Evolutionary conservation across 768 basidiomycete genomes (phyloP), one percentile per base, ranked within the genome.

Genomic region (Pisolithus sp.): DNA sequence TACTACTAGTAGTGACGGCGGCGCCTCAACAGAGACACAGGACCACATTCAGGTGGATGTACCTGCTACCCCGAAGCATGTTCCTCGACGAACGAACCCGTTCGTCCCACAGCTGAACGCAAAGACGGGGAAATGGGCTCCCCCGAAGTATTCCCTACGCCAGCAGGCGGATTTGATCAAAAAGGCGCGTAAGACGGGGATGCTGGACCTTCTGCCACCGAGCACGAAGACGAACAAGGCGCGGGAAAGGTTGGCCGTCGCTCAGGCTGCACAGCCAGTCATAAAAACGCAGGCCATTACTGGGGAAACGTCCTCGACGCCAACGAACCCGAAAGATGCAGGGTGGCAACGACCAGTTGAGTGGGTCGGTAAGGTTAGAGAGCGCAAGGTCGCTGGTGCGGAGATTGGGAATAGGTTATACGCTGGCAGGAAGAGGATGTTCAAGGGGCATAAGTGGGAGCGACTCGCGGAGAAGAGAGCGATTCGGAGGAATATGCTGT

Each of bases 381-480:
- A 68, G 50, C 76, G 73, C 63, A 64, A 62, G 38, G 70, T 71
- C 28, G 62, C 71, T 51, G 79, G 85, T 51, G 69, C 77, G 47
- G 73, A 83, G 53, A 60, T 75, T 59, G 85, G 85, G 34, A 76
- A 77, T 56, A 76, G 79, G 50, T 68, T 91, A 58, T 93, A 92
- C 57, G 80, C 83, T 9, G 82, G 76, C 52, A 86, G 79, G 78
- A 86, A 82, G 75, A 74, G 78, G 55, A 92, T 92, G 89, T 92
- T 93, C 81, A 93, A 92, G 75, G 89, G 89, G n/a, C 89, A 92
- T 75, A 86, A 79, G 59, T 90, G 86, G 85, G 85, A 92, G 70
- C 78, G 86, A 34, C 63, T 71, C 57, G 74, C 72, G 57, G 74
- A 71, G 51, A 72, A 73, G 62, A 72, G 72, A 57, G 66, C 70